Evolutionary conservation across 179 eudicot genomes (phyloP).

Genomic region (Sideroxylon spinosum): DNA sequence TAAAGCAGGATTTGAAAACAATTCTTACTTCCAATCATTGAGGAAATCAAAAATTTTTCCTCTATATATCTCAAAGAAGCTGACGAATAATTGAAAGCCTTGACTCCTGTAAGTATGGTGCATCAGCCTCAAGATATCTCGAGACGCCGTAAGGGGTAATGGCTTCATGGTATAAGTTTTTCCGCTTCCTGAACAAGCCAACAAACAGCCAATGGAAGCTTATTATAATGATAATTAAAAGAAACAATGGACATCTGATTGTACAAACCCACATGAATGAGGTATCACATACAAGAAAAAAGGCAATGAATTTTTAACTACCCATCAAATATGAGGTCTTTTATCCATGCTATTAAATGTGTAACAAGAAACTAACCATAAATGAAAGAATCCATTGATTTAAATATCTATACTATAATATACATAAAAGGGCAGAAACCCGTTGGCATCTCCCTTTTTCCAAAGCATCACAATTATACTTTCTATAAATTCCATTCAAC

Average conservation of each 20-base stretch:
- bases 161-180: slow-evolving; percentile 98
- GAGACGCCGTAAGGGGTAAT: slow-evolving; percentile 81
- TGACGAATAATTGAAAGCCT: slow-evolving; percentile 84
- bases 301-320: neutral
- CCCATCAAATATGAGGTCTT: no score
- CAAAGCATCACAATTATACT: no score
- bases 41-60: slow-evolving; percentile 94
- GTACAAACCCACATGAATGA: neutral
- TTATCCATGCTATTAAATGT: no score
- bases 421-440: no score
- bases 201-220: slow-evolving; percentile 11
- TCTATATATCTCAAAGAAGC: slow-evolving; percentile 97
- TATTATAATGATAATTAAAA: neutral
- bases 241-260: neutral
- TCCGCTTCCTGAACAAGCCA: slow-evolving; percentile 70
- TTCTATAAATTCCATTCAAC: no score
- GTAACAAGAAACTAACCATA: no score
- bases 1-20: neutral
- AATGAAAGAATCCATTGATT: no score
- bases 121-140: slow-evolving; percentile 78
- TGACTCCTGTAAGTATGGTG: slow-evolving; percentile 77
- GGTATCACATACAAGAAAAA: neutral
- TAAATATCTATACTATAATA: no score
- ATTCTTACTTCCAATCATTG: slow-evolving; percentile 73
- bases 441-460: no score